Evolutionary conservation across 2,329 filamentous ascomycete genomes (phyloP), one percentile per base, ranked within the genome.

Genomic region (Calonectria multiphialidica): DNA sequence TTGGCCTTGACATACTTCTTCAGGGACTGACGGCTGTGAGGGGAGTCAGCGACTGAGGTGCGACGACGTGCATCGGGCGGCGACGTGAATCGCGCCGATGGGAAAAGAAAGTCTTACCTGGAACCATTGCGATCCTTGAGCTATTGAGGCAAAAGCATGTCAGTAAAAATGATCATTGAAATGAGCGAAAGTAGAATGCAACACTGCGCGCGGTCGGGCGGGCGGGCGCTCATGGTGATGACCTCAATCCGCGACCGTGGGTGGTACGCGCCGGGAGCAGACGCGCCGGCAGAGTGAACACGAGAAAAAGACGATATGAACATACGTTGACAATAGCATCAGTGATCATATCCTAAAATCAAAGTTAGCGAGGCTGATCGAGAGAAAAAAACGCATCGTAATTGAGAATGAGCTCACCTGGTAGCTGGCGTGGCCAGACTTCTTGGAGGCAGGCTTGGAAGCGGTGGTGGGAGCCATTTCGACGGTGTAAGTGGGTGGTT

Each of bases 81-180:
- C 74, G 72, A 71, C 74, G 49, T 30, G 55, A 35, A 40, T 77
- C 71, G 76, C 53, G 69, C 42, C 33, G 33, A 28, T 18, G 33
- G 33, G 64, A 50, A 44, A 47, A 55, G 21, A n/a, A 47, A 72
- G 63, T 55, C 80, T 77, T 78, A 83, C 82, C 82, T 83, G 25
- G 89, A 91, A 73, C 90, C 90, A 80, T 91, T 91, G 81, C 90
- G 88, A 75, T 91, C 89, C 84, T 91, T 91, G 78, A 91, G 89
- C 90, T 91, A 76, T 80, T 80, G 66, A 28, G 71, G 71, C 72
- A 75, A 81, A 72, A 76, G 80, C 77, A 73, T 71, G 83, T 90
- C 81, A 89, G 86, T 79, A 81, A 75, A 70, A 47, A 65, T 21
- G 55, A 30, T 49, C 16, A 74, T 72, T 73, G 68, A 50, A 74